Percentiles rank a stretch among this genome's conserved stretches.
Evolutionary conservation across 2,329 filamentous ascomycete species (phyloP).

Genomic region (Fusarium stilboides): DNA sequence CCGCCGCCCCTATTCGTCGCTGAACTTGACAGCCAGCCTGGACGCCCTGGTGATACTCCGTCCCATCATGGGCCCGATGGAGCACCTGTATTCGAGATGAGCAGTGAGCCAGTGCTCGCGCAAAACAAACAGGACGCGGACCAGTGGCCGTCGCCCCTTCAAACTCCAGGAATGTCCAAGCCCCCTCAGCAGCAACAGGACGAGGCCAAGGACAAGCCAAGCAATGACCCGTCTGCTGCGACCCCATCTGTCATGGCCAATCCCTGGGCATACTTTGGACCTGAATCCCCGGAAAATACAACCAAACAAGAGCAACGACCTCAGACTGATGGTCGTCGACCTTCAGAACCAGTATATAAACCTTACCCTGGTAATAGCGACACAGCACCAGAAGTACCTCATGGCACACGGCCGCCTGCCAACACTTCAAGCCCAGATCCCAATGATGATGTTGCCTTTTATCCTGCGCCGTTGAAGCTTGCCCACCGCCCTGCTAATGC

Average conservation of each 20-base stretch:
- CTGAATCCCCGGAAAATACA: slow-evolving; percentile 29
- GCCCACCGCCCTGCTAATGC: slow-evolving; percentile 45
- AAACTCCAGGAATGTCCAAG: slow-evolving; percentile 31
- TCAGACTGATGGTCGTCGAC: slow-evolving; percentile 17
- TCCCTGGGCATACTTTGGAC: slow-evolving; percentile 55
- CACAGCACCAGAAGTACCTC: slow-evolving; percentile 28
- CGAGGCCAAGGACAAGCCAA: slow-evolving; percentile 18
- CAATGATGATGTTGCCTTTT: slow-evolving; percentile 31
- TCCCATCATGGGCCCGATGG: slow-evolving; percentile 41
- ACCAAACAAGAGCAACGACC: slow-evolving; percentile 9
- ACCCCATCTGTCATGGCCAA: slow-evolving; percentile 46
- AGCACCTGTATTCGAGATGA: slow-evolving; percentile 53
- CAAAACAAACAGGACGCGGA: slow-evolving; percentile 36
- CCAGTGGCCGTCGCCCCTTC: slow-evolving; percentile 53
- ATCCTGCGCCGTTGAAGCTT: slow-evolving; percentile 51
- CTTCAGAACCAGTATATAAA: slow-evolving; percentile 32
- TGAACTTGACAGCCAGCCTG: slow-evolving; percentile 51
- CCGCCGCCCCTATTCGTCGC: slow-evolving; percentile 50
- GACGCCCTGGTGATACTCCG: slow-evolving; percentile 27
- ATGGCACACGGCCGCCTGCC: slow-evolving; percentile 33
- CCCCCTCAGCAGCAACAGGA: slow-evolving; percentile 7
- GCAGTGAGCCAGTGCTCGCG: slow-evolving; percentile 47
- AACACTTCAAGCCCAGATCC: slow-evolving; percentile 30
- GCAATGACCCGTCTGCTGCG: slow-evolving; percentile 6
- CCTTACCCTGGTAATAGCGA: slow-evolving; percentile 37